Percentiles rank a stretch among this genome's conserved stretches.
These are phyloP conservation scores for Drechslerella coelobrocha DNA, from an alignment of 2,329 filamentous ascomycete species.

Conservation along the genomic window DNA sequence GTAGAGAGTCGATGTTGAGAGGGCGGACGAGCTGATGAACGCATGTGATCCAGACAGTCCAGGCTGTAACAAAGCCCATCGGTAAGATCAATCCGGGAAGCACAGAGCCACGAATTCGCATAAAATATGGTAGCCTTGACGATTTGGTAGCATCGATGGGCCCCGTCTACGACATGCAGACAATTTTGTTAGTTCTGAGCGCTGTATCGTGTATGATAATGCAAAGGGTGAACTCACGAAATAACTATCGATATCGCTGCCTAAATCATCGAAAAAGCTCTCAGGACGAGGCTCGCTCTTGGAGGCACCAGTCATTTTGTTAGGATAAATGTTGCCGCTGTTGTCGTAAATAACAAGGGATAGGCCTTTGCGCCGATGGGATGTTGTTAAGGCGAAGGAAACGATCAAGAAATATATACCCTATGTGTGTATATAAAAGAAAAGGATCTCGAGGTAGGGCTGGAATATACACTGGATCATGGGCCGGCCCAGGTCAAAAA, in stretches of 20 bases:
- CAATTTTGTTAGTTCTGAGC: slow-evolving; percentile 1
- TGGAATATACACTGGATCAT: slow-evolving; percentile 28
- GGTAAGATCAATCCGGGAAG: slow-evolving; percentile 77
- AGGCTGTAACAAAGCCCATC: slow-evolving; percentile 67
- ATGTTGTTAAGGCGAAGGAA: too few relatives aligned
- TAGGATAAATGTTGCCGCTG: slow-evolving; percentile 7
- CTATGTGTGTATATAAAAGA: background rate
- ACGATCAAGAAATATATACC: too few relatives aligned
- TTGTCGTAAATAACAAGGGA: too few relatives aligned
- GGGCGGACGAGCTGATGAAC: slow-evolving; percentile 62
- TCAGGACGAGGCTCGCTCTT: background rate
- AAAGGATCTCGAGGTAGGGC: background rate
- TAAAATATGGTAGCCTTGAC: slow-evolving; percentile 77
- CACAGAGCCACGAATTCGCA: slow-evolving; percentile 78
- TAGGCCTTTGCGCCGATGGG: too few relatives aligned
- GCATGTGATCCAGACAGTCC: slow-evolving; percentile 71
- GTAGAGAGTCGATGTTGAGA: slow-evolving; percentile 69
- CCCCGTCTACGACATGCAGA: slow-evolving; percentile 57
- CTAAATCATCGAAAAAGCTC: slow-evolving; percentile 44
- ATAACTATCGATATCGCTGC: slow-evolving; percentile 48
- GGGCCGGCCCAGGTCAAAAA: slow-evolving; percentile 33
- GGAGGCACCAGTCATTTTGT: slow-evolving; percentile 22
- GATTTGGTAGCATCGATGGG: slow-evolving; percentile 75
- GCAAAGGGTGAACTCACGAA: slow-evolving; percentile 31
- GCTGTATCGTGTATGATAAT: background rate